Conservation (phyloP, 192 early-diverging fungal genomes). For the Coemansia nantahalensis region DNA sequence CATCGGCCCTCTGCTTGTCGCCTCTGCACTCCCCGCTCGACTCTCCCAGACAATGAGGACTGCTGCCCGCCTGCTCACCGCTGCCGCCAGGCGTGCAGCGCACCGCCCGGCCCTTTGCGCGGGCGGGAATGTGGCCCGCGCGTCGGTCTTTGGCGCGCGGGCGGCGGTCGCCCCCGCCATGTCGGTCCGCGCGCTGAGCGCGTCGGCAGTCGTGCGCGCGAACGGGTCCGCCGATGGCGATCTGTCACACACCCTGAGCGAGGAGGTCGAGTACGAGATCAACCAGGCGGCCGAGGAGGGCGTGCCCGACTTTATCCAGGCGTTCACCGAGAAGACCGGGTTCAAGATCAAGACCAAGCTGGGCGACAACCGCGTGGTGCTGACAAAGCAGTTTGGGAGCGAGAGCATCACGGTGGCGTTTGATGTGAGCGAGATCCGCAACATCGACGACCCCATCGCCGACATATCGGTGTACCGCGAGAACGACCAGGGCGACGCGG, state of each 20-base stretch:
- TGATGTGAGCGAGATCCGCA: constrained; percentile 81
- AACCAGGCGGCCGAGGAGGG: constrained; percentile 56
- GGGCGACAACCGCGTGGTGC: constrained; percentile 73
- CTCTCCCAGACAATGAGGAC: constrained; percentile 18
- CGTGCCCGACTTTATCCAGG: constrained; percentile 68
- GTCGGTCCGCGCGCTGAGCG: constrained; percentile 34
- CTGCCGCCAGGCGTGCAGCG: neutral
- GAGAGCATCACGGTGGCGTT: constrained; percentile 90
- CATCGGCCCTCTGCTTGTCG: too few relatives aligned
- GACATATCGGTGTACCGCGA: constrained; percentile 55
- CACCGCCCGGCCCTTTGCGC: constrained; percentile 2
- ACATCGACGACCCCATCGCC: constrained; percentile 67
- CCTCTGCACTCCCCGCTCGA: too few relatives aligned
- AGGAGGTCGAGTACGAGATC: constrained; percentile 75
- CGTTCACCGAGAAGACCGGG: constrained; percentile 62
- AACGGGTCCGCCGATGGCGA: constrained; percentile 63
- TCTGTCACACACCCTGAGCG: constrained; percentile 64
- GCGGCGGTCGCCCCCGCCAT: neutral
- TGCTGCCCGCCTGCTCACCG: neutral
- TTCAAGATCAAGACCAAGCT: constrained; percentile 78
- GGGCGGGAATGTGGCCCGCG: constrained; percentile 1
- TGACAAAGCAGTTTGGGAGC: constrained; percentile 84
- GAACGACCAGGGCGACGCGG: constrained; percentile 54
- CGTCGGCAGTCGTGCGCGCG: constrained; percentile 16
- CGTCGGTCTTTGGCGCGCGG: neutral